A percentile compares a stretch with the other conserved stretches of the same genome.
Evolutionary conservation across 768 basidiomycete genomes (phyloP).

Genomic region (Auriscalpium microsporum): DNA sequence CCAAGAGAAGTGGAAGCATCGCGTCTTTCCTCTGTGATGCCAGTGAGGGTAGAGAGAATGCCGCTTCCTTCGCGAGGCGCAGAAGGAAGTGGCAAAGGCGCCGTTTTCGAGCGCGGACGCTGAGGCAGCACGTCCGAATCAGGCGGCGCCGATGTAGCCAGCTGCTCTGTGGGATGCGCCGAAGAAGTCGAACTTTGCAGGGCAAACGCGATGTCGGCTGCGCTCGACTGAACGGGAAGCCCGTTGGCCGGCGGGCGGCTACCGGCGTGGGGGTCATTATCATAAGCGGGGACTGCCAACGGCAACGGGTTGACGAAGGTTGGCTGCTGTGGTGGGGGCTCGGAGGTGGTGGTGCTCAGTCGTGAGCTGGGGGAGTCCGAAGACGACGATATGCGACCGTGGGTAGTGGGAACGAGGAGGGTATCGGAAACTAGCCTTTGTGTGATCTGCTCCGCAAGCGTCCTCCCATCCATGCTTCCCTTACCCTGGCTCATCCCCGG

Average conservation of each 20-base stretch:
- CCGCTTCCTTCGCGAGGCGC: neutral
- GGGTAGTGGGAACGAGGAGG: neutral
- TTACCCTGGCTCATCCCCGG: conserved; percentile 8
- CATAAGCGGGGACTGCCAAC: too few species aligned
- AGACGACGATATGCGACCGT: neutral
- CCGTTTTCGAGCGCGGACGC: neutral
- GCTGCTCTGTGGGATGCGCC: too few species aligned
- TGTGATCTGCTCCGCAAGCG: neutral
- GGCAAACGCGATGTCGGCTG: too few species aligned
- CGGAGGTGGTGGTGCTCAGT: too few species aligned
- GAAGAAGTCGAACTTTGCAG: too few species aligned
- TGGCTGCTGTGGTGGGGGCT: too few species aligned
- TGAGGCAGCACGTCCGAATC: too few species aligned
- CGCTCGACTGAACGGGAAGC: too few species aligned
- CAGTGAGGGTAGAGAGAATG: neutral
- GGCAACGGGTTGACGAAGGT: too few species aligned
- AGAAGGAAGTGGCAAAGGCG: neutral
- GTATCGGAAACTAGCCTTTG: neutral
- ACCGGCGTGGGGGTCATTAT: too few species aligned
- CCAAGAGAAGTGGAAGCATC: neutral
- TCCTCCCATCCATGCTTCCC: conserved; percentile 2
- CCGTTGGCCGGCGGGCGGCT: too few species aligned
- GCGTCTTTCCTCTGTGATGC: neutral
- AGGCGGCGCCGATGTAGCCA: too few species aligned
- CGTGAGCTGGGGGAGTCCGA: neutral